Evolutionary conservation across 495 filamentous ascomycete species (phyloP), one percentile per base, ranked within the genome.

Genomic region (Aspergillus coremiiformis): DNA sequence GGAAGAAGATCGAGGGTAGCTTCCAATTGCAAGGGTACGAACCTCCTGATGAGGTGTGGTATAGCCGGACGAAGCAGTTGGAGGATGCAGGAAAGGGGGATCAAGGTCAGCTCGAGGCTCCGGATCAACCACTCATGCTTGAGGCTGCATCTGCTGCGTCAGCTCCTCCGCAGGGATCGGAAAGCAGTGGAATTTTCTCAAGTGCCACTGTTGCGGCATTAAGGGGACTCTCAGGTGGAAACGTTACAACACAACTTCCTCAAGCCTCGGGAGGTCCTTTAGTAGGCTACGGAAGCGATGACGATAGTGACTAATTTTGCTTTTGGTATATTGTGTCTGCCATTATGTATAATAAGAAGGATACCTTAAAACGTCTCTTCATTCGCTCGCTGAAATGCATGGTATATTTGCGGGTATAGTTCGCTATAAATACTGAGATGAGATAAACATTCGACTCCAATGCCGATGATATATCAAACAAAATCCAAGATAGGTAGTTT

Each of bases 21-120:
- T 96, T 95, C 62, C 94, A 90, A 0, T 66, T 98, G 47, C 78
- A 86, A 47, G 93, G 94, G 1, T 98, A 97, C 65, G 90, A 97
- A 56, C 89, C 89, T 15, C 90, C 92, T 4, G 93, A 98, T 68
- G 87, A 94, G 59, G 85, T 97, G 17, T 95, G 91, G 79, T 95
- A 90, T 71, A 88, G 90, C 3, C 72, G 84, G 46, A 67, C 72
- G 11, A 74, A 69, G 52, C 68, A 74, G 51, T 61, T 79, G 47
- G 74, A 78, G 63, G 63, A 63, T 64, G 53, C 69, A 48, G 56
- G 66, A n/a, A 66, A 39, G 1, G 42, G 10, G 42, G 61, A 57
- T 29, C 56, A 55, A 33, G 63, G 56, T 9, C 70, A 69, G 39
- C 65, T 77, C 29, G 72, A 80, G 29, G 74, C 67, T 22, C 65